Evolutionary conservation across 2,329 filamentous ascomycete genomes (phyloP), one percentile per base, ranked within the genome.

Genomic region (Grosmannia serpens): DNA sequence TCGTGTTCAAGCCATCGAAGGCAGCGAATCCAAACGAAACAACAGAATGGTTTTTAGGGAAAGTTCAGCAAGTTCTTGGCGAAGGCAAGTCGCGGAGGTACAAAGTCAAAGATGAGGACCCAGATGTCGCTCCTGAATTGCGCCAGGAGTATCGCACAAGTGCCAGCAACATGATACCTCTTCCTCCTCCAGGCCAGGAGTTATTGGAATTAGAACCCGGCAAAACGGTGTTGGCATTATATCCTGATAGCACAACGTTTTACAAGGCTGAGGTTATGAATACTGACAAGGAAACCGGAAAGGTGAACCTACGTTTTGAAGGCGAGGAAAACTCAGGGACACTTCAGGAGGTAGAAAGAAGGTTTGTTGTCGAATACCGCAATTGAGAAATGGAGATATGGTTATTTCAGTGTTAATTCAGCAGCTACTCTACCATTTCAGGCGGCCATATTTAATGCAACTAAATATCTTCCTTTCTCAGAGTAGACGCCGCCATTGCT

Each of bases 231-330:
- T 75, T 92, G 59, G 89, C 89, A 0, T 75, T 90, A 59, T 94
- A 94, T 67, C 89, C 89, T 0, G 85, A 90, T 65, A 92, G 89
- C 1, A 91, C 89, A 1, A 91, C 88, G 0, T 92, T 94, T 66
- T 94, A 94, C 70, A 85, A 88, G 68, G 89, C 89, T 1, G 87
- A 91, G 64, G 88, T 92, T 10, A 87, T 89, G 72, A 85, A 85
- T 41, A 85, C 82, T 76, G 75, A 85, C 58, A 74, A 74, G 3
- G 59, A 46, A 69, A 76, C 61, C 67, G 66, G 77, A 47, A 79
- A 77, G 61, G 83, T 86, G 49, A 80, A 81, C 59, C 74, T 92
- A 63, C 84, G 88, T 62, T 92, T 92, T 65, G 89, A 92, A 68
- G 88, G 88, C 17, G 87, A 91, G 65, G 87, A 89, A 67, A 86